Evolutionary conservation across 257 asterid species (phyloP), one percentile per base, ranked within the genome.

Genomic region (Salvia hispanica): DNA sequence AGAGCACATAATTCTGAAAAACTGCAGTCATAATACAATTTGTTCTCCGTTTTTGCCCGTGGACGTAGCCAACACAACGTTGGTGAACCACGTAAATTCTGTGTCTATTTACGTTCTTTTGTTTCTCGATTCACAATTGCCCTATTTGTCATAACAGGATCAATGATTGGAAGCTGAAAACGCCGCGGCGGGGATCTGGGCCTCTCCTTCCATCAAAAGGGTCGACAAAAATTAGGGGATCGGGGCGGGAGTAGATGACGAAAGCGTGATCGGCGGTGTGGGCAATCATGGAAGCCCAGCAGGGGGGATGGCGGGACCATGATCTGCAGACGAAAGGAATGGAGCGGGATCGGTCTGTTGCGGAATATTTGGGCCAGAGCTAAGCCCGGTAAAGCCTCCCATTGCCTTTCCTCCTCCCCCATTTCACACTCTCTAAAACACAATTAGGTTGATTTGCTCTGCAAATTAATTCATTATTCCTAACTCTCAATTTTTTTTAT

Each of bases 241-340:
- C 43, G 39, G 84, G 83, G 67, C 48, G 33, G 33, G 81, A 76
- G 34, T 70, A 76, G 72, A 64, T 64, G 37, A 80, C 43, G 56
- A 83, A 80, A 6, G 84, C 84, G 44, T 66, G 77, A 58, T 74
- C 78, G 67, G 78, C 78, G 55, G 74, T 36, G 3, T 40, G 65
- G 52, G 87, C 61, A 4, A 79, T 53, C 81, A 79, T 79, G 51
- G 87, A 79, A 43, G 79, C 70, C 88, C 88, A 83, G 74, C 84
- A 80, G 15, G 47, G 74, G 37, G 81, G 83, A 21, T 80, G 72
- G 63, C 72, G 71, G 47, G 74, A 74, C 88, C 81, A 80, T 7
- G 88, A 80, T 66, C 46, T 71, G 76, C 86, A 83, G 10, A 83
- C 84, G 18, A 78, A 71, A 21, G 82, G 82, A 58, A 81, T 66